Conservation (phyloP, 805 yeast species). For the Nakazawaea pomicola region DNA sequence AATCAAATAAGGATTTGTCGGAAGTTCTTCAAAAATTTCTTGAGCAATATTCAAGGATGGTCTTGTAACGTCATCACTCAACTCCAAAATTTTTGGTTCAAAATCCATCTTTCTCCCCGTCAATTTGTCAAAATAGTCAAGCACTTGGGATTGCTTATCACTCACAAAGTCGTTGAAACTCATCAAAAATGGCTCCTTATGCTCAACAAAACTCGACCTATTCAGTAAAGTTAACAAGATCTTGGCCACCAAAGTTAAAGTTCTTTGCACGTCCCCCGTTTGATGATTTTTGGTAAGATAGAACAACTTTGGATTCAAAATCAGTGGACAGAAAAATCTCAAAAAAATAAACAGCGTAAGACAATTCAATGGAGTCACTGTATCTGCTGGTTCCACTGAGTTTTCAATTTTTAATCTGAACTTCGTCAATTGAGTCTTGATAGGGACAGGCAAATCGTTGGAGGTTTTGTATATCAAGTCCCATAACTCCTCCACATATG, state of each 20-base stretch:
- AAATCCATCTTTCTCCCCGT: conserved; percentile 69
- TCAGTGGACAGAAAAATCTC: conserved; percentile 85
- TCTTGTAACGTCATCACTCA: conserved; percentile 52
- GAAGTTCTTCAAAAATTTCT: conserved; percentile 50
- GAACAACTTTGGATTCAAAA: conserved; percentile 83
- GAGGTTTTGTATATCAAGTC: conserved; percentile 55
- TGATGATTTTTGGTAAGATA: conserved; percentile 68
- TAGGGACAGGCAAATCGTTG: conserved; percentile 66
- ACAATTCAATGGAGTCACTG: conserved; percentile 55
- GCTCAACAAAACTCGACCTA: conserved; percentile 62
- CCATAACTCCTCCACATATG: conserved; percentile 62
- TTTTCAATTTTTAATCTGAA: conserved; percentile 62
- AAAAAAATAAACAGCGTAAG: conserved; percentile 80
- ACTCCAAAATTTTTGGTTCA: conserved; percentile 48
- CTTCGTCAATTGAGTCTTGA: conserved; percentile 58
- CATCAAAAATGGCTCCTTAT: conserved; percentile 78
- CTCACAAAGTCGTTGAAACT: conserved; percentile 66
- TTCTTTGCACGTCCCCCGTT: conserved; percentile 65
- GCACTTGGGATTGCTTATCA: conserved; percentile 49
- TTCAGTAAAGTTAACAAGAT: conserved; percentile 75
- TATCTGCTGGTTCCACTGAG: conserved; percentile 50
- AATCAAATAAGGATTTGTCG: conserved; percentile 63
- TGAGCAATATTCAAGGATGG: conserved; percentile 55
- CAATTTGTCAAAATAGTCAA: conserved; percentile 66
- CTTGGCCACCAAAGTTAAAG: conserved; percentile 79